Evolutionary conservation across 169 alveolate species (phyloP).

Genomic region (Perkinsus olseni): DNA sequence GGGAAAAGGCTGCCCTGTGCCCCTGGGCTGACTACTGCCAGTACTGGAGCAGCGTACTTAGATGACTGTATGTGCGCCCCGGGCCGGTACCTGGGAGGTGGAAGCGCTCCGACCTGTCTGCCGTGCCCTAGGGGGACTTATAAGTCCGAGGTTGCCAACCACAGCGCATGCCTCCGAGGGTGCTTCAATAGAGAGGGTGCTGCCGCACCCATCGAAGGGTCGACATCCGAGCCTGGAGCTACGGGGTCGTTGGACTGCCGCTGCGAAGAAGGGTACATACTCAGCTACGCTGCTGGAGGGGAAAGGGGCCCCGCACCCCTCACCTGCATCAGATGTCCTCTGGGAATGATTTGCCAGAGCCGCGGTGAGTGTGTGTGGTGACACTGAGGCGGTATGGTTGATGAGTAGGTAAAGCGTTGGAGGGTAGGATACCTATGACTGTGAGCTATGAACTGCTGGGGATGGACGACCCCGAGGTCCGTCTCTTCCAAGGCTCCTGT

Average conservation of each 20-base stretch:
- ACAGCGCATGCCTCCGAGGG: neutral
- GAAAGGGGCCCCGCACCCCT: neutral
- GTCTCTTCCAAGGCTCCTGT: neutral
- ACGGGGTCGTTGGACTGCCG: neutral
- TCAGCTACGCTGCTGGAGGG: neutral
- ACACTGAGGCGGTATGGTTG: neutral
- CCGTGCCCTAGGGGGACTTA: neutral
- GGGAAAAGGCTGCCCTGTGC: neutral
- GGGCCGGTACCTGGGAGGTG: neutral
- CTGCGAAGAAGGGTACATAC: neutral
- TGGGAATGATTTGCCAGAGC: neutral
- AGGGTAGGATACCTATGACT: neutral
- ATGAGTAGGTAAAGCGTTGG: neutral
- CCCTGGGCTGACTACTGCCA: neutral
- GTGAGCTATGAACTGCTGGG: neutral
- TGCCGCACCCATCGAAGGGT: neutral
- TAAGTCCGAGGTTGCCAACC: neutral
- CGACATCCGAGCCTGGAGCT: neutral
- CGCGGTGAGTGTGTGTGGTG: neutral
- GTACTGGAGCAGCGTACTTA: neutral
- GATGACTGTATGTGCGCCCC: neutral
- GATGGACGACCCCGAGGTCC: neutral
- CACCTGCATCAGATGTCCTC: neutral
- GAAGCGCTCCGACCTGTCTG: neutral
- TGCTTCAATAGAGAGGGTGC: neutral